Percentiles rank a stretch among this genome's conserved stretches.
Conservation (phyloP, 1,284 basidiomycete genomes). For the Naganishia albida region DNA sequence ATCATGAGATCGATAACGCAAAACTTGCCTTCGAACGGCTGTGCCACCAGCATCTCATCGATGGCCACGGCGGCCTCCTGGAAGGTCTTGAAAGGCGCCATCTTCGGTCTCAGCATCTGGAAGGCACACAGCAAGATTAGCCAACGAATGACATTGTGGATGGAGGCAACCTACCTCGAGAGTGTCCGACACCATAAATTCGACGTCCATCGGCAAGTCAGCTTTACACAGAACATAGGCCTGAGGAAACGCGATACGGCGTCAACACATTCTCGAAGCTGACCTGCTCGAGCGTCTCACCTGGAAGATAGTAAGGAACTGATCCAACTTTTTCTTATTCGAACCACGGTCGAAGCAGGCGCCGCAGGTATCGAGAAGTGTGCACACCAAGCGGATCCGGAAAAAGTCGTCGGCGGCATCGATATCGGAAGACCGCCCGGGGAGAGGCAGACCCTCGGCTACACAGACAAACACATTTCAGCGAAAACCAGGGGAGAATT, state of each 20-base stretch:
- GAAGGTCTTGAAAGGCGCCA: slow-evolving; percentile 67
- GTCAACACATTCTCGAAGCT: not conserved
- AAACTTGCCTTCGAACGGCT: slow-evolving; percentile 57
- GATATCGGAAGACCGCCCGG: slow-evolving; percentile 70
- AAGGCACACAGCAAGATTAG: slow-evolving; percentile 2
- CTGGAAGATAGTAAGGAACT: slow-evolving; percentile 90
- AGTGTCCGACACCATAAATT: slow-evolving; percentile 94
- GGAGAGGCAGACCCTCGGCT: slow-evolving; percentile 89
- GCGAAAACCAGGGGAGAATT: too few species aligned
- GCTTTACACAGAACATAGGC: slow-evolving; percentile 87
- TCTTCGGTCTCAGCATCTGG: slow-evolving; percentile 77
- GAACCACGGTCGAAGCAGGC: slow-evolving; percentile 94
- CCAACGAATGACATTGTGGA: slow-evolving; percentile 22
- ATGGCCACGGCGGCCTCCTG: slow-evolving; percentile 83
- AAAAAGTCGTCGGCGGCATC: slow-evolving; percentile 97
- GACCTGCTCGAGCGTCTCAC: slow-evolving; percentile 55
- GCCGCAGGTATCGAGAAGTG: slow-evolving; percentile 92
- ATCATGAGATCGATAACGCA: too few species aligned
- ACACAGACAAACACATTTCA: not conserved
- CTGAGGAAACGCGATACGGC: slow-evolving; percentile 54
- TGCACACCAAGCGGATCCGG: slow-evolving; percentile 86
- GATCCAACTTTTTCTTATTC: slow-evolving; percentile 86
- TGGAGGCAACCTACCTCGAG: slow-evolving; percentile 65
- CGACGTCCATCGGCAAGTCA: slow-evolving; percentile 89
- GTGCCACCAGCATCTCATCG: slow-evolving; percentile 75